Conservation (phyloP, 2,329 filamentous ascomycete species). For the Myriosclerotinia curreyana region DNA sequence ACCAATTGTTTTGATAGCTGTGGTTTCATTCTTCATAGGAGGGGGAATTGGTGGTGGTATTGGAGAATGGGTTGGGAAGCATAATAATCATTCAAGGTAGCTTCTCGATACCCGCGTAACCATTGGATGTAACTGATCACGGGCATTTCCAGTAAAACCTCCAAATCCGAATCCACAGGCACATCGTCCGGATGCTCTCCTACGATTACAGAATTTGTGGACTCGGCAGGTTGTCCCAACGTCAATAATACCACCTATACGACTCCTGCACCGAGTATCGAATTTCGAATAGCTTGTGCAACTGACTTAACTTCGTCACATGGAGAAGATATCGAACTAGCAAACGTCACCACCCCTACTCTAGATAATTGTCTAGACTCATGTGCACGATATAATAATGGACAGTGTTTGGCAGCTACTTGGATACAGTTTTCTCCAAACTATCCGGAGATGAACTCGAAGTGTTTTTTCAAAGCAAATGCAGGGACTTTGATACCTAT, state of each 20-base stretch:
- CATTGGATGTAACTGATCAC: neutral
- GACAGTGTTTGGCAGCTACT: slow-evolving; percentile 28
- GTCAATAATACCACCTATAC: slow-evolving; percentile 27
- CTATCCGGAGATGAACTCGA: slow-evolving; percentile 26
- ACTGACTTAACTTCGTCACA: slow-evolving; percentile 21
- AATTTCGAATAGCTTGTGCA: slow-evolving; percentile 27
- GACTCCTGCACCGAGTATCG: slow-evolving; percentile 21
- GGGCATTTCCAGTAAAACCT: slow-evolving; percentile 1
- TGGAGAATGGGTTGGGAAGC: slow-evolving; percentile 19
- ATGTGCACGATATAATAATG: slow-evolving; percentile 26
- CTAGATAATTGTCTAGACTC: slow-evolving; percentile 26
- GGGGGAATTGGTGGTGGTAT: slow-evolving; percentile 28
- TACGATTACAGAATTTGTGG: slow-evolving; percentile 24
- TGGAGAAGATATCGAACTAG: slow-evolving; percentile 27
- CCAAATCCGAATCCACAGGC: slow-evolving; percentile 11
- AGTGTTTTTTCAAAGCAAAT: slow-evolving; percentile 31
- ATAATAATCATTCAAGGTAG: slow-evolving; percentile 10
- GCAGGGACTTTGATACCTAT: slow-evolving; percentile 16
- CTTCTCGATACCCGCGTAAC: neutral
- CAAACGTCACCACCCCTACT: slow-evolving; percentile 21
- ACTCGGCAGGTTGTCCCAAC: slow-evolving; percentile 29
- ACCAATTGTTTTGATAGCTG: slow-evolving; percentile 20
- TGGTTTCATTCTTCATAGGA: slow-evolving; percentile 26
- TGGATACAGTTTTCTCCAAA: slow-evolving; percentile 31
- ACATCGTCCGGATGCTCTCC: slow-evolving; percentile 18